Base-by-base conservation (phyloP, 2,329 filamentous ascomycete genomes). In the Ophiobolus disseminans region DNA sequence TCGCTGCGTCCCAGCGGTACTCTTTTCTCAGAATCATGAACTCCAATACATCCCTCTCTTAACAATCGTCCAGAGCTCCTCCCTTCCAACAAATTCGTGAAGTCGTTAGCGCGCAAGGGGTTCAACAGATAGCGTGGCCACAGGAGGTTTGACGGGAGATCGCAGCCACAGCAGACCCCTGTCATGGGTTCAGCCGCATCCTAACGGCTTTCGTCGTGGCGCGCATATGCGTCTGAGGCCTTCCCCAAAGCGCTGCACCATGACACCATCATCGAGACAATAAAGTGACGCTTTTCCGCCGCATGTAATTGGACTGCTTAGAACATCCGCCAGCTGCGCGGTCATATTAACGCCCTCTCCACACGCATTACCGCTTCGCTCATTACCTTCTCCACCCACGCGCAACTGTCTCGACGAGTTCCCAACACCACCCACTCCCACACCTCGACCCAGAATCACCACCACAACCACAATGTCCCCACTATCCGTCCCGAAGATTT, bases 401-500 rank as follows among this genome's bases (percentile, higher is more conserved):
- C 10, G 19, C 39, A 31, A 41, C 13, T 32, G 9, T 22, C n/a
- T 11, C 22, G 35, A 17, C n/a, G n/a, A n/a, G n/a, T n/a, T n/a
- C n/a, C n/a, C 32, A 20, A 19, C 25, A 3, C 25, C 10, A 28
- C 25, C 10, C 40, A 17, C 42, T 9, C 19, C 37, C 31, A 17
- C 35, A 16, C 50, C 45, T 22, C 30, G 22, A 26, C 30, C 44
- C 36, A 16, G 10, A 13, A 17, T 14, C 13, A 44, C 37, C 10
- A 44, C 25, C 16, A 20, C 21, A 40, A 28, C 34, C 41, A 58
- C 31, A 45, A 68, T 68, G 66, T 62, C 63, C 34, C 63, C 57
- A 42, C 63, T 68, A 46, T 66, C 67, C 4, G 67, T 72, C 19
- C 67, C 68, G 30, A 72, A 72, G 53, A 65, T 72, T 45, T 70